Conservation (phyloP, 192 early-diverging fungal species). For the Radiomyces spectabilis region DNA sequence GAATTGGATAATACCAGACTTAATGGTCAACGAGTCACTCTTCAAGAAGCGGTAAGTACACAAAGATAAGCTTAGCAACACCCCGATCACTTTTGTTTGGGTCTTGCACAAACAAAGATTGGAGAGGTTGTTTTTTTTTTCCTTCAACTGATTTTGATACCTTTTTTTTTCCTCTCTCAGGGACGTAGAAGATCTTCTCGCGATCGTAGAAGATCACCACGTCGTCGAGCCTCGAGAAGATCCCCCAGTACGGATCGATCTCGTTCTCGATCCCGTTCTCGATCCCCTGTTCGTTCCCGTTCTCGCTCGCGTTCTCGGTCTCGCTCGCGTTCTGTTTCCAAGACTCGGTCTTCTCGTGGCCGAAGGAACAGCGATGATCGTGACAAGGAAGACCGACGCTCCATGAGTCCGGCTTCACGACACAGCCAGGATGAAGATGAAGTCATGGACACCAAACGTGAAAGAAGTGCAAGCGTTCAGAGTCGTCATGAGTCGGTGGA, state of each 20-base stretch:
- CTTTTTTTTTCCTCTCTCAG: not conserved
- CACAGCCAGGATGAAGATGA: not conserved
- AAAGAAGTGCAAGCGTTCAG: not conserved
- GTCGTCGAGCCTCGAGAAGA: slow-evolving; percentile 26
- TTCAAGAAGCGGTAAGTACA: slow-evolving; percentile 48
- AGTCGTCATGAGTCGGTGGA: not conserved
- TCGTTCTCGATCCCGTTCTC: slow-evolving; percentile 30
- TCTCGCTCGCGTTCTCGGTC: slow-evolving; percentile 17
- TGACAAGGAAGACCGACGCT: not conserved
- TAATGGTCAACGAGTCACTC: slow-evolving; percentile 56
- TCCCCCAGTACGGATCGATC: too few species aligned
- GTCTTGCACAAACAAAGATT: not conserved
- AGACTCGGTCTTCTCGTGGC: slow-evolving; percentile 9
- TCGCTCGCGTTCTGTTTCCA: slow-evolving; percentile 15
- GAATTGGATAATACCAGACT: slow-evolving; percentile 74
- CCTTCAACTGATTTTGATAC: not conserved
- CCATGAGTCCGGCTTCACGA: not conserved
- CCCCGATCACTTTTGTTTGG: not conserved
- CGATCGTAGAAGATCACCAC: not conserved
- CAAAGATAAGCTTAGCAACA: not conserved
- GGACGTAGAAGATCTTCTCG: too few species aligned
- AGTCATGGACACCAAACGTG: not conserved
- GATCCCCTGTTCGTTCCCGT: slow-evolving; percentile 24
- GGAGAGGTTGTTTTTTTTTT: not conserved
- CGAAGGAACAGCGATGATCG: not conserved